Evolutionary conservation across 495 filamentous ascomycete genomes (phyloP), one percentile per base, ranked within the genome.

Genomic region (Hypomontagnella monticulosa): DNA sequence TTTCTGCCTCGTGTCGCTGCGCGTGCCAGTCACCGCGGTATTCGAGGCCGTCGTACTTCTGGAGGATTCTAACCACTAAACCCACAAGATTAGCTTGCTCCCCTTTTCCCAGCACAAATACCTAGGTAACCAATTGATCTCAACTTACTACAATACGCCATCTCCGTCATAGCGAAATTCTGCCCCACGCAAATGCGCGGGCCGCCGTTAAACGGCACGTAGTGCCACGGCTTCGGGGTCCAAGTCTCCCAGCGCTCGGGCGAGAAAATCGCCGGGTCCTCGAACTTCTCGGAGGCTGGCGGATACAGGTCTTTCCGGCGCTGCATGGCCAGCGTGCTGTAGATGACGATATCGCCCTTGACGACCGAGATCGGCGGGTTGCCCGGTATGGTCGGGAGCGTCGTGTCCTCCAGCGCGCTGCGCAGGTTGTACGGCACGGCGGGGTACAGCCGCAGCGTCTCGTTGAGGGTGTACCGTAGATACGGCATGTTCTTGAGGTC

Each of bases 121-220:
- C n/a, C 1, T 49, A n/a, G n/a, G n/a, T n/a, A n/a, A n/a, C n/a
- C n/a, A n/a, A n/a, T n/a, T n/a, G n/a, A 4, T 23, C 16, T 42
- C 36, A 18, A 74, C 77, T 67, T 70, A 77, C 75, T 49, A 15
- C 66, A 73, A 67, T 75, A 79, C 1, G 76, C 73, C 76, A 84
- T 80, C 70, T 88, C 84, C 0, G 81, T 86, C 70, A 87, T 73
- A 10, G 85, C 86, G 63, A 87, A 86, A 54, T 81, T 79, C 71
- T 82, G 79, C 5, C 81, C 81, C 15, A 78, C 71, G 30, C 78
- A 88, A 18, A 83, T 81, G 6, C 83, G 70, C 23, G 84, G 83
- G 0, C 86, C 85, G n/a, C 86, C 84, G 61, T 83, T 85, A 66
- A 88, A 88, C 0, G 86, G 85, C 12, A 87, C 69, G 66, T 84